Conservation (phyloP, 129 eudicot species). For the Ambrosia trifida region DNA sequence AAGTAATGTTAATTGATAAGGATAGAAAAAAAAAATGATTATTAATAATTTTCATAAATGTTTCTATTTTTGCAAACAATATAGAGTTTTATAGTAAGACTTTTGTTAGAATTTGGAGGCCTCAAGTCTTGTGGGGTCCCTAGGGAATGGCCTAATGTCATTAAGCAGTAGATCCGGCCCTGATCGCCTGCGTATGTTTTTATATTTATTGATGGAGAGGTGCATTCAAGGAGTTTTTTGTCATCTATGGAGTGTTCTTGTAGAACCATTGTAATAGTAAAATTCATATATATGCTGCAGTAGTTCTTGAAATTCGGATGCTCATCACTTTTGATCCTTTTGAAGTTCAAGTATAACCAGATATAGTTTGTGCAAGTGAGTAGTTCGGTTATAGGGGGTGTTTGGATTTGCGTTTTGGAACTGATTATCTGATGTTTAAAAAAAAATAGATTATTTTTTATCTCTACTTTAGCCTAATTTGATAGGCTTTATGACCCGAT, state of each 20-base stretch:
- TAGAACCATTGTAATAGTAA: neutral
- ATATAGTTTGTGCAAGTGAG: neutral
- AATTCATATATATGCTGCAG: neutral
- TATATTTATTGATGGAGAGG: neutral
- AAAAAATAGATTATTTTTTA: neutral
- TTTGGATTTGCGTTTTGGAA: neutral
- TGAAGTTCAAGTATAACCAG: neutral
- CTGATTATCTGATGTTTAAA: neutral
- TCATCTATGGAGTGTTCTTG: neutral
- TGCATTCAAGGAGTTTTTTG: neutral
- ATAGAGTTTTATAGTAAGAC: no score
- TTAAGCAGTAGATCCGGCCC: no score
- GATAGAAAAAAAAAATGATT: neutral
- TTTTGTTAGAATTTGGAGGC: no score
- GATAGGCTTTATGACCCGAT: neutral
- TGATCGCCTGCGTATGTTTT: neutral
- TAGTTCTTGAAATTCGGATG: neutral
- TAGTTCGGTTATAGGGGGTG: neutral
- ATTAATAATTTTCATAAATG: no score
- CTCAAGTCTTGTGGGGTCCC: no score
- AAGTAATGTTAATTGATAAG: neutral
- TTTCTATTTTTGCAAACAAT: no score
- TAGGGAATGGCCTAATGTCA: no score
- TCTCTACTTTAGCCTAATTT: neutral
- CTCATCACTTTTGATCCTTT: slow-evolving; percentile 1